Evolutionary conservation across 2,329 filamentous ascomycete species (phyloP), one percentile per base, ranked within the genome.

Genomic region (Sporothrix schenckii): DNA sequence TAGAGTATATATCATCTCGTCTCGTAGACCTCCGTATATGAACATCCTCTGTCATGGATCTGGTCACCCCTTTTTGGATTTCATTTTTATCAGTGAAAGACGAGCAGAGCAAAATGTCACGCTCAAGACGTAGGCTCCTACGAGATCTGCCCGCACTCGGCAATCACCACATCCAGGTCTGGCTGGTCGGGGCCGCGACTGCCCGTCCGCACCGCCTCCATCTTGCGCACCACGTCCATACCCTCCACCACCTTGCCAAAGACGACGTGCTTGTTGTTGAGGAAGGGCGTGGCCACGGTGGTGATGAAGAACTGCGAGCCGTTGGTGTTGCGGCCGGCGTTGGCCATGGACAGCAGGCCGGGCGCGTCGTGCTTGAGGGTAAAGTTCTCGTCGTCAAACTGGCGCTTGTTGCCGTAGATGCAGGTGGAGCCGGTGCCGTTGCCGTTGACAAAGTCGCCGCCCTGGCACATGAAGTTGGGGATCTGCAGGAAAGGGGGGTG

Each of bases 241-340:
- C 94, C 94, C 53, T 94, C 92, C 58, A 93, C 84, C 1, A 98
- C 94, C 79, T 92, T 90, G 66, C 95, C 95, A 76, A 98, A 98
- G 21, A 98, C 94, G 70, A 97, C 93, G 79, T 99, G 95, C 82
- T 98, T 98, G 77, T 87, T 88, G 80, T 98, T 91, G 34, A 99
- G 83, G 78, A 96, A 96, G 1, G 93, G 92, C 0, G 94, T 95
- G 5, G 91, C 85, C 1, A 91, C 91, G 0, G 92, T 95, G 2
- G 94, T 97, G 82, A 98, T 94, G 85, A 99, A 99, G 85, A 99
- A 99, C 78, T 98, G 95, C 72, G 89, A 93, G 50, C 95, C 95
- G 80, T 98, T 98, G 74, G 92, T 94, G 81, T 97, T 91, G 69
- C 92, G 91, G 0, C 94, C 94, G 39, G 92, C 91, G 79, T 97